Conservation (phyloP, 202 grass and related monocot species). For the Schoenoplectus triqueter region DNA sequence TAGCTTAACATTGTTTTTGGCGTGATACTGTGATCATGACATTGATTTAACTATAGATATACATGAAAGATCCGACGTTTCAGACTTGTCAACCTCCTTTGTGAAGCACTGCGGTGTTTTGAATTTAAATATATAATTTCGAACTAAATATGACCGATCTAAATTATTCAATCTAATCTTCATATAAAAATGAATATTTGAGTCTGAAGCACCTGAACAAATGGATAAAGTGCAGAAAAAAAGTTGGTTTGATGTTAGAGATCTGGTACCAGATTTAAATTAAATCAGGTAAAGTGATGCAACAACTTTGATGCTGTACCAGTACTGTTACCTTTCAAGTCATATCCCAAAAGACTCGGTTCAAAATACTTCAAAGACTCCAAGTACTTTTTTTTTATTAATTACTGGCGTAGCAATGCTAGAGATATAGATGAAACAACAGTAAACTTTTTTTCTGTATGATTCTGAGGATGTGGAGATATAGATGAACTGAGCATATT, state of each 20-base stretch:
- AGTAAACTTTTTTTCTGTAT: background rate
- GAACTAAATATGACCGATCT: too few relatives aligned
- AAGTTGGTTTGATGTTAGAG: background rate
- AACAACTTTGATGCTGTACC: background rate
- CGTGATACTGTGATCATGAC: conserved; percentile 16
- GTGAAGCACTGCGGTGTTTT: background rate
- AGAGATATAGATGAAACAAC: background rate
- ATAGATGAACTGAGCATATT: background rate
- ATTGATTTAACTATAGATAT: conserved; percentile 17
- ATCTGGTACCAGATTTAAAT: background rate
- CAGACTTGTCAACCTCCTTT: background rate
- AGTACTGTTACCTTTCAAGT: background rate
- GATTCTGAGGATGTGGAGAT: background rate
- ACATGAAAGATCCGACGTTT: background rate
- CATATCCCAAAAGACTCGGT: background rate
- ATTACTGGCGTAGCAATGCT: background rate
- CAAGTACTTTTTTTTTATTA: background rate
- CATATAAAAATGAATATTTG: too few relatives aligned
- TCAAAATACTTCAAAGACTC: background rate
- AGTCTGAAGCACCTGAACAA: too few relatives aligned
- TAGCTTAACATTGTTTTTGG: conserved; percentile 3
- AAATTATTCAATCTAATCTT: too few relatives aligned
- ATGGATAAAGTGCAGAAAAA: too few relatives aligned
- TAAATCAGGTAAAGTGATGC: background rate
- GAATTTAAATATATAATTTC: too few relatives aligned